These are phyloP conservation scores for Pseudocercospora eumusae DNA, from an alignment of 2,329 filamentous ascomycete genomes.

Conservation along the genomic window DNA sequence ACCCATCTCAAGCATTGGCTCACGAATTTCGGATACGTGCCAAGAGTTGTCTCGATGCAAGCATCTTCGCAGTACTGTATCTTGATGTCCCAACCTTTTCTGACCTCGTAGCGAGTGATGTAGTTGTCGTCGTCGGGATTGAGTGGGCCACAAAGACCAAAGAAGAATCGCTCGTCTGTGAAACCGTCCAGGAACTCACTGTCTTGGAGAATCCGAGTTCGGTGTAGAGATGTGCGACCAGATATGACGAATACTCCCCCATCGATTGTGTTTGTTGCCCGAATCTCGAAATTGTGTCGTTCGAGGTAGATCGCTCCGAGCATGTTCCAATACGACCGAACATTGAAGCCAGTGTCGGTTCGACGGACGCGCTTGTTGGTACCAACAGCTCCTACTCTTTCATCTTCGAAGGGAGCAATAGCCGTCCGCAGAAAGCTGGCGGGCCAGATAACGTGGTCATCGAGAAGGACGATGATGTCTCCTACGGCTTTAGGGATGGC, in stretches of 20 bases:
- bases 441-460: conserved; percentile 19
- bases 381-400: conserved; percentile 20
- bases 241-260: conserved; percentile 40
- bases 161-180: conserved; percentile 16
- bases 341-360: conserved; percentile 9
- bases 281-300: conserved; percentile 42
- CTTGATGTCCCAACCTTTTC: conserved; percentile 13
- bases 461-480: conserved; percentile 12
- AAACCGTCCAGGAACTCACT: conserved; percentile 26
- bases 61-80: conserved; percentile 15
- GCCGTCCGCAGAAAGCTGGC: conserved; percentile 6
- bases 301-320: conserved; percentile 36
- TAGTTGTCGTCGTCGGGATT: conserved; percentile 18
- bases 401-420: conserved; percentile 15
- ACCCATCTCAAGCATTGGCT: conserved; percentile 17
- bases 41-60: conserved; percentile 11
- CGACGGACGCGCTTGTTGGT: conserved; percentile 23
- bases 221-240: conserved; percentile 36
- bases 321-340: conserved; percentile 31
- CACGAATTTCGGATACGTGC: conserved; percentile 14
- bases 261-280: conserved; percentile 37
- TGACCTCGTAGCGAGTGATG: conserved; percentile 16
- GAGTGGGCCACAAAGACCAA: conserved; percentile 13
- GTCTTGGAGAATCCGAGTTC: conserved; percentile 33
- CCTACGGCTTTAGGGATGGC: conserved; percentile 11